Evolutionary conservation across 306 rosid genomes (phyloP), one percentile per base, ranked within the genome.

Genomic region (Quercus berberidifolia): DNA sequence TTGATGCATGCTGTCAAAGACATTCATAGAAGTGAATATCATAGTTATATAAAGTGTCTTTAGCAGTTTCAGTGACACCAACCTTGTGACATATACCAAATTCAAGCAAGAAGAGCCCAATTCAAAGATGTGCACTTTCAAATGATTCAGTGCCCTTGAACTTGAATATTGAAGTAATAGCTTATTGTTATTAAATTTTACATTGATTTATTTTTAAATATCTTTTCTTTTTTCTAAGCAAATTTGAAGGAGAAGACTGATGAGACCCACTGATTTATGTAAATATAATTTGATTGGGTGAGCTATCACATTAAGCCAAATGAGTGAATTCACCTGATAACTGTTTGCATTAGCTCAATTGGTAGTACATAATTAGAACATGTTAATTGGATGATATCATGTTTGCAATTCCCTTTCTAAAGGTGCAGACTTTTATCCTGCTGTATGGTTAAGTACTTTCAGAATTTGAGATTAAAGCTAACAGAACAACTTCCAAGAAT

Each of bases 1-100:
- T 85, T 89, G 49, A 90, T 86, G 77, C 99, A 95, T 68, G 91
- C 99, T 95, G 89, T 74, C 74, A 88, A 63, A 51, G 64, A 73
- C 78, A 75, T 83, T 77, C n/a, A 30, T 41, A 73, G 14, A 74
- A 54, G 74, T 62, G 74, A 55, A 52, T 80, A 52, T 55, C 71
- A 74, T 64, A 76, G 15, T 19, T 81, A 74, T 78, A 63, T 60
- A 25, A 55, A 78, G 63, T 1, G 5, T 10, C 19, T 31, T 31
- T 19, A 56, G 25, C 57, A 56, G 28, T 55, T 65, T 56, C 33
- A 73, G 74, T 33, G 35, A 19, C 80, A 68, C 35, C n/a, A 55
- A 55, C 23, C 35, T 23, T 52, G 67, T 28, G 74, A 10, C 51
- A 67, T 30, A 67, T 49, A 63, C 5, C 51, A 67, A 65, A 67